Evolutionary conservation across 2,329 filamentous ascomycete species (phyloP), one percentile per base, ranked within the genome.

Genomic region (Hypomyces perniciosus): DNA sequence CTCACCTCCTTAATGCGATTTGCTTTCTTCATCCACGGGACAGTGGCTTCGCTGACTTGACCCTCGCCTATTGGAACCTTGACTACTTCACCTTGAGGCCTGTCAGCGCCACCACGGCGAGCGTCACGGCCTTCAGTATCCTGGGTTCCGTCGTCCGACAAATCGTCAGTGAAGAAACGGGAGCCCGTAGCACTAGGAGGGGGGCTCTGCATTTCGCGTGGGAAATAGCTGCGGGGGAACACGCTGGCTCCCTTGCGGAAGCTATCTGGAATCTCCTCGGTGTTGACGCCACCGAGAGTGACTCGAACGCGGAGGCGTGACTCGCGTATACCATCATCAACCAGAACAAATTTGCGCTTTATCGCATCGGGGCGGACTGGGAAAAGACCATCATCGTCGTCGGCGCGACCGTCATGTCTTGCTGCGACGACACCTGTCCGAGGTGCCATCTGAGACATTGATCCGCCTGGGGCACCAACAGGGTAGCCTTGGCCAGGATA

Each of bases 291-390:
- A 64, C 96, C 90, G n/a, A 99, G 82, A 56, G 88, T 93, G 46
- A 96, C 91, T 55, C 91, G 86, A 42, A 97, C 91, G 12, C 92
- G 85, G 2, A 96, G 84, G 39, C 90, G 82, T 46, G 83, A 85
- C 47, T 86, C 86, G 34, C 89, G 85, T 55, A 90, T 86, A 47
- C 83, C 84, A 67, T 97, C 92, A 58, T 96, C 91, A 29, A 97
- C 90, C 8, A 97, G 81, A 59, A 97, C 96, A 69, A 97, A 97
- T 70, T 96, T 97, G 65, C 92, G 86, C 63, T 90, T 89, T 73
- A 95, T 96, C 47, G 86, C 84, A 62, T 93, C 90, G 1, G 91
- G 90, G 47, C 96, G 80, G 58, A 93, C 86, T 44, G 90, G 89
- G 67, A 96, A 96, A 41, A 96, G 80, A 44, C 84, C 83, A 12